Base-by-base conservation (phyloP, 169 alveolate species). In the Theileria equi region DNA sequence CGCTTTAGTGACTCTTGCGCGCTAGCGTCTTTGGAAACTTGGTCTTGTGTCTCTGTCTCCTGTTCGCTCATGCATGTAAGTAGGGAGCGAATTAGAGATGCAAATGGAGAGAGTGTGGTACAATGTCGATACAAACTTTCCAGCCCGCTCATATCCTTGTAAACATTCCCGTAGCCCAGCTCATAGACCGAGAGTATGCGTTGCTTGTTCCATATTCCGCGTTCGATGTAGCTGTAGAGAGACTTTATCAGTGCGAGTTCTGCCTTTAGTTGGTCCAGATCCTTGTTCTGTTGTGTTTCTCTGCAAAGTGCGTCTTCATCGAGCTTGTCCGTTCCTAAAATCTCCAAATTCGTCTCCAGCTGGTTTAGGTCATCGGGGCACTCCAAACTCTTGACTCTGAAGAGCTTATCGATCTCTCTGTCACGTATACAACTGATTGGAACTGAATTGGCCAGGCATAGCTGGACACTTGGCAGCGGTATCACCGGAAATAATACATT, bases 341-440 rank as follows among this genome's bases (percentile, higher is more conserved):
- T n/a, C n/a, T n/a, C n/a, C n/a, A n/a, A n/a, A n/a, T n/a, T n/a
- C n/a, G n/a, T n/a, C n/a, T n/a, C n/a, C n/a, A n/a, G n/a, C n/a
- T n/a, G n/a, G n/a, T n/a, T n/a, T n/a, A n/a, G n/a, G n/a, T n/a
- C n/a, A n/a, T n/a, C n/a, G n/a, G n/a, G n/a, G n/a, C n/a, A n/a
- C n/a, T n/a, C n/a, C n/a, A n/a, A n/a, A n/a, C n/a, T n/a, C n/a
- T n/a, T n/a, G n/a, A n/a, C n/a, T n/a, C n/a, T n/a, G n/a, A n/a
- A n/a, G n/a, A n/a, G n/a, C n/a, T n/a, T n/a, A n/a, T n/a, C n/a
- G n/a, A n/a, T n/a, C n/a, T n/a, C n/a, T n/a, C n/a, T n/a, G n/a
- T n/a, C n/a, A n/a, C n/a, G n/a, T n/a, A 16, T 48, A 26, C 52
- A 52, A 26, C 13, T 26, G 5, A 52, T 52, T 29, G 60, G 60